A percentile compares a stretch with the other conserved stretches of the same genome.
Conservation (phyloP, 2,329 filamentous ascomycete species). For the Cyphellophora attinorum region DNA sequence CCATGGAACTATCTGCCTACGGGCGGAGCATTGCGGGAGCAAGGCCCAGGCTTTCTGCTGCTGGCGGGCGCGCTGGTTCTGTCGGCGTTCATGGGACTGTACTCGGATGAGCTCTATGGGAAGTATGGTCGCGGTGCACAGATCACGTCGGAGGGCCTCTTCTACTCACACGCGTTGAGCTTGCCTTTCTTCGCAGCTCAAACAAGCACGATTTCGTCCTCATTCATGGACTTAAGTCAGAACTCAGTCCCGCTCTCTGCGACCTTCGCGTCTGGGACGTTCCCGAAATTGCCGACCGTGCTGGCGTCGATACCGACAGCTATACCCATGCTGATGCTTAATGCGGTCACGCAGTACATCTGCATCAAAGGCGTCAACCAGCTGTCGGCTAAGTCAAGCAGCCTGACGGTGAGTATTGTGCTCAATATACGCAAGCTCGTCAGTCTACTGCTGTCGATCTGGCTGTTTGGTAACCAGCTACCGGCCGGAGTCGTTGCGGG, state of each 20-base stretch:
- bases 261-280: slow-evolving; percentile 1
- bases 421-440: slow-evolving; percentile 91
- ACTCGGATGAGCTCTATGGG: slow-evolving; percentile 82
- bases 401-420: slow-evolving; percentile 91
- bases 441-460: slow-evolving; percentile 82
- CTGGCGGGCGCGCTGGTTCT: slow-evolving; percentile 82
- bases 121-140: slow-evolving; percentile 63
- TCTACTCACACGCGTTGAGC: slow-evolving; percentile 64
- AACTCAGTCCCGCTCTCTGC: slow-evolving; percentile 20
- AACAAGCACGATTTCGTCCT: slow-evolving; percentile 23
- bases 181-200: slow-evolving; percentile 35
- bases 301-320: slow-evolving; percentile 53
- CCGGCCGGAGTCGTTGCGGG: slow-evolving; percentile 68
- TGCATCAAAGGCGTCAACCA: slow-evolving; percentile 95
- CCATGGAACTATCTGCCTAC: too few relatives aligned
- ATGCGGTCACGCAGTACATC: slow-evolving; percentile 78
- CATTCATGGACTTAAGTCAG: slow-evolving; percentile 8
- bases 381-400: slow-evolving; percentile 78
- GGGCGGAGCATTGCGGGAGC: slow-evolving; percentile 35
- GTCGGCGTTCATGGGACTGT: slow-evolving; percentile 89
- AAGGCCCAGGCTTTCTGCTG: slow-evolving; percentile 59
- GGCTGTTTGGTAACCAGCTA: slow-evolving; percentile 82
- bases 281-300: slow-evolving; percentile 1
- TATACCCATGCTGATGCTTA: slow-evolving; percentile 30
- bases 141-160: slow-evolving; percentile 82